Conservation (phyloP, 2,329 filamentous ascomycete species). For the Ophiostoma tasmaniense region DNA sequence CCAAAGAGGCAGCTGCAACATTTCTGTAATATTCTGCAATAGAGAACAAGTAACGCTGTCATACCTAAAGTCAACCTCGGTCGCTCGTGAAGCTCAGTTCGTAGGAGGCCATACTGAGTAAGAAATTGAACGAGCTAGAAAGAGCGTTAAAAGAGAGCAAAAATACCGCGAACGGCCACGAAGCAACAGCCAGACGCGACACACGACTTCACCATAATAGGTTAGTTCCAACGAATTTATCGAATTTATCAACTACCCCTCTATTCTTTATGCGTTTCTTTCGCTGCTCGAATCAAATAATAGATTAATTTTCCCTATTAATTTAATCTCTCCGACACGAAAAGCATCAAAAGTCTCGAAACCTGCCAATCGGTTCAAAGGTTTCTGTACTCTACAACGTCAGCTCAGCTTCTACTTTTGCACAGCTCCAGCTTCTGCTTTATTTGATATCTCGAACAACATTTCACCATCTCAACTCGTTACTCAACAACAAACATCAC, state of each 20-base stretch:
- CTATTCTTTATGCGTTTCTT: neutral
- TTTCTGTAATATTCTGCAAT: neutral
- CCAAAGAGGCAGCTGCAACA: neutral
- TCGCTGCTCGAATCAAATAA: neutral
- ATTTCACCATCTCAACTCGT: too few species aligned
- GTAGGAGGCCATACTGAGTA: too few species aligned
- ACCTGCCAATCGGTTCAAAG: slow-evolving; percentile 5
- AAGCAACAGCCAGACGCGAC: neutral
- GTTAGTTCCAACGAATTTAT: neutral
- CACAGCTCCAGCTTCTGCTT: neutral
- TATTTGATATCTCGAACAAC: neutral
- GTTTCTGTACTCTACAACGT: slow-evolving; percentile 4
- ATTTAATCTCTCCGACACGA: neutral
- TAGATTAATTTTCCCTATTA: neutral
- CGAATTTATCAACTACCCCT: neutral
- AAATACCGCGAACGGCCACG: slow-evolving; percentile 1
- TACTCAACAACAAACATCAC: neutral
- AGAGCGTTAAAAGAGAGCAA: neutral
- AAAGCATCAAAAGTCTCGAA: slow-evolving; percentile 4
- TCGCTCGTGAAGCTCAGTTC: neutral
- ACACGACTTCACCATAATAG: neutral
- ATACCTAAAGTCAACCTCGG: neutral
- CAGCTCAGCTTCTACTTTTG: too few species aligned
- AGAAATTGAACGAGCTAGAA: too few species aligned
- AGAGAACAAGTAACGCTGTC: neutral